Evolutionary conservation across 805 yeast species (phyloP), one percentile per base, ranked within the genome.

Genomic region (Saccharomyces jurei): DNA sequence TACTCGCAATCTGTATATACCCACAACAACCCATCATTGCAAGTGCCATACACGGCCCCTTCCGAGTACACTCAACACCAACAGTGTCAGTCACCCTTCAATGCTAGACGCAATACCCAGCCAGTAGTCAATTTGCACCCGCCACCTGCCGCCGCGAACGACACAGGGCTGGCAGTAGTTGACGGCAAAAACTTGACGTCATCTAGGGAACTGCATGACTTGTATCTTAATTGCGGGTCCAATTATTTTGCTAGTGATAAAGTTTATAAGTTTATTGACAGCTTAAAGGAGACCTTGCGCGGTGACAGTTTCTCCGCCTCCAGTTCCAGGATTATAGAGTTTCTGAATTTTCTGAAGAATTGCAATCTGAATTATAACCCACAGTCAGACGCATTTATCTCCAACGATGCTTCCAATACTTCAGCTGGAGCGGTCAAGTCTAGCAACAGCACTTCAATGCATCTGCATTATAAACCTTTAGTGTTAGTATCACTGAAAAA

Each of bases 161-260:
- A 85, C 48, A 84, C 85, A 64, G 89, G 90, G 0, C 69, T 65
- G 25, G 41, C 85, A 41, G 61, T 84, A 4, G 70, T 84, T 48
- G 77, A 77, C 51, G 80, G 80, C 49, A 80, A 77, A 53, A 75
- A 77, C 50, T 81, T 86, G 30, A 71, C 82, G 25, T 81, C 89
- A 1, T 82, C 90, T 0, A 71, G 77, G 0, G 83, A 79, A 11
- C 74, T 87, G 54, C 80, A 79, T 53, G 60, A 68, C 9, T 69
- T 80, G 49, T 86, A 78, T 60, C 54, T 63, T 10, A 75, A 66
- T 27, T 65, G 77, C 59, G 80, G 86, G 1, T 64, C 70, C 14
- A 74, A 73, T 44, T 86, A 86, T 67, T 87, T 85, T 59, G 77
- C 82, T n/a, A 73, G 74, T 49, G 68, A 69, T 4, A 60, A 67